Evolutionary conservation across 305 asterid species (phyloP), one percentile per base, ranked within the genome.

Genomic region (Fraxinus greggii): DNA sequence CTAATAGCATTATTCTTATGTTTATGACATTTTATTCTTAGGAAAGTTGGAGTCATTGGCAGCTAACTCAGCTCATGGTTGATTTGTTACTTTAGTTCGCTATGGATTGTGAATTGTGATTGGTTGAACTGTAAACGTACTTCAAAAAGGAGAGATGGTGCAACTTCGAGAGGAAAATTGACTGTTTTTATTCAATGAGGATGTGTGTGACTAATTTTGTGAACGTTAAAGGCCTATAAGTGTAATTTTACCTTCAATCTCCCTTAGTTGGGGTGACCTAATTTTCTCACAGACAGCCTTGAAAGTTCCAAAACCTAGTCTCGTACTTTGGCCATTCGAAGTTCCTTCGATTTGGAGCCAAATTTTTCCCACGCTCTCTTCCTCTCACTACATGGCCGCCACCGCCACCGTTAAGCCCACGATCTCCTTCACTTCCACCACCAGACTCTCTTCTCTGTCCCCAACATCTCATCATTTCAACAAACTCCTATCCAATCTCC

Each of bases 321-420:
- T 83, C 28, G 17, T 15, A 28, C 70, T 23, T 84, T 32, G 93
- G 88, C 93, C 87, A 89, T 79, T 80, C 87, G 77, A 72, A 87
- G 89, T 82, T 90, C 90, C 33, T 38, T 59, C 2, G 70, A 17
- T 51, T 51, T 5, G 63, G 70, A 59, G 70, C 4, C 31, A 21
- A 15, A 26, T 0, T 13, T 7, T 26, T 15, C 31, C 12, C 7
- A 5, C 8, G 1, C 2, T 10, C 19, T 33, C 31, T 42, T 33
- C 69, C 0, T 54, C 61, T 10, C 76, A 36, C 17, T 12, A 72
- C 75, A 89, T 90, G 91, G 92, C 98, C 82, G 86, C 90, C 82
- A 10, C 51, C 13, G 54, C 51, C 54, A 33, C 84, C 78, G 19
- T 70, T 28, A 77, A 79, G 32, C 83, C 86, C 63, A 15, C 86